A percentile compares a stretch with the other conserved stretches of the same genome.
phyloP scores from a whole-genome alignment of 2,329 filamentous ascomycete species.

The Aureobasidium sp. region DNA sequence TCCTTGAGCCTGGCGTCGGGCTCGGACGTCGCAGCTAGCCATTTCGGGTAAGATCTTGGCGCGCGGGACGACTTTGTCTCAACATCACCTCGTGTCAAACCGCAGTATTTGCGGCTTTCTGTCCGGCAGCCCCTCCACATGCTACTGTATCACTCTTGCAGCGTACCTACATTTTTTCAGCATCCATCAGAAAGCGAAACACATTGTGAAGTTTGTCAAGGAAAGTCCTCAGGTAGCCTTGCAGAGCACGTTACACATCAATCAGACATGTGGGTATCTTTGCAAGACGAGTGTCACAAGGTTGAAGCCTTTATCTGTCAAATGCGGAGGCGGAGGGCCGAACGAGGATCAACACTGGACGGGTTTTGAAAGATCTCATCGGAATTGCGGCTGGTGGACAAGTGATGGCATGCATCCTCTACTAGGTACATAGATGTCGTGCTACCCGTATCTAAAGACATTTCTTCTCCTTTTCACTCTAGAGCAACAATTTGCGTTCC shows the following conservation, averaged over 20 bases:
- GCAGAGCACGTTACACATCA: not conserved
- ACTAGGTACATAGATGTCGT: constrained; percentile 2
- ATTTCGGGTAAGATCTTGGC: not conserved
- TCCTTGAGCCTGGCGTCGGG: not conserved
- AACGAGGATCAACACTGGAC: constrained; percentile 1
- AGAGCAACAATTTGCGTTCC: too few species aligned
- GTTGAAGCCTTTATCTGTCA: not conserved
- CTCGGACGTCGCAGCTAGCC: not conserved
- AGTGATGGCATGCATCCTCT: not conserved
- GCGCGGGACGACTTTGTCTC: not conserved
- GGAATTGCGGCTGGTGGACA: constrained; percentile 6
- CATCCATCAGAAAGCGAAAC: not conserved
- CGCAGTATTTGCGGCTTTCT: not conserved
- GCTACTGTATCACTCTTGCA: too few species aligned
- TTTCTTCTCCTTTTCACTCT: not conserved
- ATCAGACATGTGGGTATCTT: not conserved
- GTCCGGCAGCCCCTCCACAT: not conserved
- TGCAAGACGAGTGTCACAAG: not conserved
- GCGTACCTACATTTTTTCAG: not conserved
- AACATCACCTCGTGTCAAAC: constrained; percentile 1
- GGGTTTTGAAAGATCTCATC: not conserved
- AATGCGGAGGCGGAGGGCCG: constrained; percentile 12
- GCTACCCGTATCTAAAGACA: not conserved
- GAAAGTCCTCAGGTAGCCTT: not conserved
- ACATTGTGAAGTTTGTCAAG: too few species aligned